Evolutionary conservation across 2,329 filamentous ascomycete species (phyloP), one percentile per base, ranked within the genome.

Genomic region (Orbilia ellipsospora): DNA sequence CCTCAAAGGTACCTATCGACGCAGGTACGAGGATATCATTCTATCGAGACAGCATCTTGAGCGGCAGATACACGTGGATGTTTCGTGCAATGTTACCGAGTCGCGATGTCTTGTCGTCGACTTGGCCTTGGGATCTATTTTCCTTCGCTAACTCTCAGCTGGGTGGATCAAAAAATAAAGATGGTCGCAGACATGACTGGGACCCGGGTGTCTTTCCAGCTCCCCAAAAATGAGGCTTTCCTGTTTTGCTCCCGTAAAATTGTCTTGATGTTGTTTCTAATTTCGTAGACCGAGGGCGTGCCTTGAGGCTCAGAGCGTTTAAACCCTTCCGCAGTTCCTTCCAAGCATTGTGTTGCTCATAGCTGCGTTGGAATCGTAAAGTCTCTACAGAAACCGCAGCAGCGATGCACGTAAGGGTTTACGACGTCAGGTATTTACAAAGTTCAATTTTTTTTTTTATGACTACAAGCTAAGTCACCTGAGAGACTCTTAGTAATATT

Each of bases 121-220:
- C 54, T 57, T 31, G 23, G 2, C 26, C 54, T 55, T 42, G 23
- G 40, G 45, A 16, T 20, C 13, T 55, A 4, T 36, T 55, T 55
- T 52, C 31, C 31, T 52, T 8, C 5, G 20, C 6, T 52, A 52
- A 52, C 23, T 55, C 5, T 55, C 57, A 61, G 57, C 57, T 61
- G 44, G 4, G n/a, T 6, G 15, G 16, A 23, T 42, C 7, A n/a
- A 13, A 15, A 18, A 40, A 18, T 10, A 36, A n/a, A n/a, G 13
- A 51, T 3, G 18, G 60, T 45, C 23, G 26, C 44, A 61, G 45
- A 8, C 15, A 6, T 18, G 36, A 62, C 55, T 48, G 60, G 61
- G 48, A 48, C 48, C 66, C 55, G 68, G 61, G n/a, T 61, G 42
- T n/a, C 68, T 73, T 66, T 28, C 68, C 68, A 60, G 45, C 48